Percentiles rank a stretch among this genome's conserved stretches.
These are phyloP conservation scores for Trichoderma atroviride DNA, from an alignment of 2,329 filamentous ascomycete species.

Conservation along the genomic window DNA sequence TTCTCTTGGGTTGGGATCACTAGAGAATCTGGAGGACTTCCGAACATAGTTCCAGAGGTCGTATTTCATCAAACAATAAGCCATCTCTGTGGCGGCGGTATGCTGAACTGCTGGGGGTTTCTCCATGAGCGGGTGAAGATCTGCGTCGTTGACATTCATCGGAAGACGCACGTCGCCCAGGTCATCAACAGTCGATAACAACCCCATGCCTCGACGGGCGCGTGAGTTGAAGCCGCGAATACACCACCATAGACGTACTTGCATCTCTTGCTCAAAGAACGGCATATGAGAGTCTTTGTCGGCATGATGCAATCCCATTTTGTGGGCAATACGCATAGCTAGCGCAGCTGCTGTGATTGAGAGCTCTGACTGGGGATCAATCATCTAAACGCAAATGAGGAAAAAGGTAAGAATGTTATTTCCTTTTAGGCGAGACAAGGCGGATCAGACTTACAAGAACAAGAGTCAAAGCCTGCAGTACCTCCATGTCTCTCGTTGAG, in stretches of 20 bases:
- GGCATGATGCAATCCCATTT: constrained; percentile 67
- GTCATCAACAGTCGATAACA: constrained; percentile 49
- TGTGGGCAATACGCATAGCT: constrained; percentile 67
- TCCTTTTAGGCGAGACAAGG: not conserved
- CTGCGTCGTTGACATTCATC: constrained; percentile 61
- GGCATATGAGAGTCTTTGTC: constrained; percentile 58
- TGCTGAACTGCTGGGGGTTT: constrained; percentile 48
- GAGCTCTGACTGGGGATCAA: constrained; percentile 48
- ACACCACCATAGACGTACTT: constrained; percentile 67
- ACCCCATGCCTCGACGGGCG: constrained; percentile 12
- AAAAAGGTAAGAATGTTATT: not conserved
- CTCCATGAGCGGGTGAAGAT: constrained; percentile 56
- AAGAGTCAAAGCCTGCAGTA: constrained; percentile 58
- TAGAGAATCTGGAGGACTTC: constrained; percentile 1
- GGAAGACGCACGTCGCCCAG: constrained; percentile 60
- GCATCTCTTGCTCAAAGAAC: constrained; percentile 68
- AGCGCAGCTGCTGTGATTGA: constrained; percentile 59
- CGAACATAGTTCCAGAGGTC: constrained; percentile 35
- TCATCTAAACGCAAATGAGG: not conserved
- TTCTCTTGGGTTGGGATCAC: constrained; percentile 11
- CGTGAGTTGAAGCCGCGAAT: constrained; percentile 58
- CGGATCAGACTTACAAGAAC: constrained; percentile 50
- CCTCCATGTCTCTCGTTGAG: not conserved
- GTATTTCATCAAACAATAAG: constrained; percentile 56
- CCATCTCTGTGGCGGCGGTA: constrained; percentile 64